Evolutionary conservation across 2,329 filamentous ascomycete genomes (phyloP), one percentile per base, ranked within the genome.

Genomic region (Capronia coronata): DNA sequence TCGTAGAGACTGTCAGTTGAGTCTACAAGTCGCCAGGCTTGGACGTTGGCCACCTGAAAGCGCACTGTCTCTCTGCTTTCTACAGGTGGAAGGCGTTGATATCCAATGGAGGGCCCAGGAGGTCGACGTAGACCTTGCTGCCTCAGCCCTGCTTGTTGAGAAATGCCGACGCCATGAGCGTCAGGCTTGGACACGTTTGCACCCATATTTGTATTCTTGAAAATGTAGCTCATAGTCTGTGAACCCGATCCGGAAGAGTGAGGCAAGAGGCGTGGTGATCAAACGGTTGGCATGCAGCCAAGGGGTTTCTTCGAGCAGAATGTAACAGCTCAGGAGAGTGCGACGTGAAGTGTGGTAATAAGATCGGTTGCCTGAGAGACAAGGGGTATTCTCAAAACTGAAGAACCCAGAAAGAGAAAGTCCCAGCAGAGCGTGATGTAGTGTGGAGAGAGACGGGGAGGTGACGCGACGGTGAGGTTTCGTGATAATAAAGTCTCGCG

Each of bases 41-140:
- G 9, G 13, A 56, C 14, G 8, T 9, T 11, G 22, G 35, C 23
- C 14, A 39, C 41, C 37, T 56, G 39, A 18, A 30, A 16, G 40
- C 19, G 43, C 5, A 56, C 42, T 9, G 44, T 38, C 30, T 53
- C 43, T 7, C 47, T 41, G 38, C 54, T 53, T 27, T 56, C 50
- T 18, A 53, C 27, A 21, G 50, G 50, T 21, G 50, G 54, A 21
- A 56, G 49, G 2, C 47, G 41, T 22, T 39, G 27, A 27, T 30
- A 23, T 8, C 18, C n/a, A 13, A 11, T 13, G 7, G 18, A 6
- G 5, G 30, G 27, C 14, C 13, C 22, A 5, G 18, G 13, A 2
- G 41, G 29, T n/a, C 43, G 30, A 6, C 13, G 9, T 37, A 21
- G 14, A 16, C n/a, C 8, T 38, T 30, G 22, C 29, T 27, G 16